Percentiles rank a stretch among this genome's conserved stretches.
These are phyloP conservation scores for Trichoderma cornu-damae DNA, from an alignment of 2,329 filamentous ascomycete genomes.

Conservation along the genomic window DNA sequence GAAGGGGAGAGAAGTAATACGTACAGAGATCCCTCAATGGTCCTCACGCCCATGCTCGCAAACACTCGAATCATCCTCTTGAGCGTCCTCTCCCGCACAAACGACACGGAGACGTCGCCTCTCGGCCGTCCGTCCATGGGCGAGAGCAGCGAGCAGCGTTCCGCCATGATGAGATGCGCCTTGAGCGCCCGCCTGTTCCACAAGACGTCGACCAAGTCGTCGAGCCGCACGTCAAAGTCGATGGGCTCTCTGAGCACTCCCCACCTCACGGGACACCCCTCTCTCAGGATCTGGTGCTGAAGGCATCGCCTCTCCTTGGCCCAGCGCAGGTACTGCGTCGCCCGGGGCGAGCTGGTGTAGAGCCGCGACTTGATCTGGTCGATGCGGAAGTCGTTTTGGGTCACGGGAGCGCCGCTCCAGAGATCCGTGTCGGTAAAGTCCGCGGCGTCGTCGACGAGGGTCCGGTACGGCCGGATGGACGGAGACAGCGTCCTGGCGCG, in stretches of 20 bases:
- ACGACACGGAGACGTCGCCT: conserved; percentile 47
- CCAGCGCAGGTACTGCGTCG: conserved; percentile 56
- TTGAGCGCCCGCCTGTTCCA: conserved; percentile 41
- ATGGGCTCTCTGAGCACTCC: conserved; percentile 46
- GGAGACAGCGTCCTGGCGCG: conserved; percentile 26
- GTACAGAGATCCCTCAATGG: conserved; percentile 40
- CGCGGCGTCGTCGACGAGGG: not conserved
- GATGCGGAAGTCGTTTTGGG: conserved; percentile 47
- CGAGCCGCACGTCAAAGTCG: conserved; percentile 46
- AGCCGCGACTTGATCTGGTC: conserved; percentile 47
- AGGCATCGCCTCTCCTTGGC: conserved; percentile 38
- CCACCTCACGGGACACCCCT: conserved; percentile 43
- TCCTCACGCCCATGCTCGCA: conserved; percentile 38
- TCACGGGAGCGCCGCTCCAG: conserved; percentile 41
- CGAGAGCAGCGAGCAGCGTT: conserved; percentile 25
- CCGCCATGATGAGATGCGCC: conserved; percentile 39
- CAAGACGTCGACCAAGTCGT: conserved; percentile 43
- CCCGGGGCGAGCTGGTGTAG: conserved; percentile 42
- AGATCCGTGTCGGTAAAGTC: conserved; percentile 42
- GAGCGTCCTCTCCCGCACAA: conserved; percentile 50
- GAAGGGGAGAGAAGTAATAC: conserved; percentile 22
- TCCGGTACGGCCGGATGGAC: not conserved
- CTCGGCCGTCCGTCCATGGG: conserved; percentile 33
- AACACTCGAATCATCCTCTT: conserved; percentile 47
- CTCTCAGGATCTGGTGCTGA: conserved; percentile 51